Evolutionary conservation across 2,329 filamentous ascomycete genomes (phyloP).

Genomic region (Sporothrix brunneoviolacea): DNA sequence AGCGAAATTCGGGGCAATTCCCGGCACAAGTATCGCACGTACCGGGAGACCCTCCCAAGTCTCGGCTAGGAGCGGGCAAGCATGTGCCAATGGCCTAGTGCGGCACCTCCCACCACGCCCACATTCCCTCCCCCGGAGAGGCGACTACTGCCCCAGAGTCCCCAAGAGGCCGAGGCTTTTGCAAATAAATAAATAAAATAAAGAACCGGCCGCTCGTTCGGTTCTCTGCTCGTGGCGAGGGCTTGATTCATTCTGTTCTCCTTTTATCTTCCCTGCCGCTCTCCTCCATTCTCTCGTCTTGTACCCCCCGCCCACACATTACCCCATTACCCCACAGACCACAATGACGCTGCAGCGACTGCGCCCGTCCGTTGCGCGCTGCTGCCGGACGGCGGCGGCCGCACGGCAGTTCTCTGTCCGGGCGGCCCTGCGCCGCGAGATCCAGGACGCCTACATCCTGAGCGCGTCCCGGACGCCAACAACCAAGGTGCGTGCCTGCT

Average conservation of each 20-base stretch:
- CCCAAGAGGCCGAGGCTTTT: constrained; percentile 8
- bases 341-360: constrained; percentile 15
- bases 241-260: background rate
- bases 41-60: too few relatives aligned
- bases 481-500: constrained; percentile 69
- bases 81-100: background rate
- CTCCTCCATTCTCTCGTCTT: background rate
- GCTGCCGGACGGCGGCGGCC: constrained; percentile 26
- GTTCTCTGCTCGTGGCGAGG: background rate
- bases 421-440: constrained; percentile 38
- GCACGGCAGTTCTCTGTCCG: constrained; percentile 41
- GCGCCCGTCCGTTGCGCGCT: constrained; percentile 9
- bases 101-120: background rate
- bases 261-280: background rate
- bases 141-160: background rate
- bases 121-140: background rate
- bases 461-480: constrained; percentile 86
- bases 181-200: background rate
- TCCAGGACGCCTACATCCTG: constrained; percentile 89
- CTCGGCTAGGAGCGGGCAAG: constrained; percentile 8
- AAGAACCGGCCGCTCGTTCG: too few relatives aligned
- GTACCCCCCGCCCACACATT: constrained; percentile 7
- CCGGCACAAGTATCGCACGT: too few relatives aligned
- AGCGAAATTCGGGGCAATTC: background rate
- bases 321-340: background rate